phyloP scores from a whole-genome alignment of 2,329 filamentous ascomycete species.

The Pseudogymnoascus sp. region DNA sequence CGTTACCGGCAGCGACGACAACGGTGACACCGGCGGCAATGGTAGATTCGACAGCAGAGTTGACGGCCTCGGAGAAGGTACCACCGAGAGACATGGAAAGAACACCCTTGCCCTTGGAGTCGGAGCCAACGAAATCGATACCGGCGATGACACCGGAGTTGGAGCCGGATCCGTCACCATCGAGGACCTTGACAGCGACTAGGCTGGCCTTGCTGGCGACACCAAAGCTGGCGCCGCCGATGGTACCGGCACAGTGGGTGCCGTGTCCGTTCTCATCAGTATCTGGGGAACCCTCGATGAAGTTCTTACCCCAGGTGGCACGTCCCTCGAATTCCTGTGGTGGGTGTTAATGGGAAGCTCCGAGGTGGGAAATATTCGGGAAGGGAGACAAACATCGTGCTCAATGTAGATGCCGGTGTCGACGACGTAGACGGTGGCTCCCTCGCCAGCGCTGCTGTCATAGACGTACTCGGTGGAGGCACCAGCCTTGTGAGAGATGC shows the following conservation, averaged over 20 bases:
- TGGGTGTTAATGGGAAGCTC: background rate
- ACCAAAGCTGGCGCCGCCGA: slow-evolving; percentile 33
- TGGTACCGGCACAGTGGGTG: slow-evolving; percentile 32
- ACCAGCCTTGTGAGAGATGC: slow-evolving; percentile 25
- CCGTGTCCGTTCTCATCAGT: slow-evolving; percentile 32
- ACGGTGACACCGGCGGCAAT: slow-evolving; percentile 40
- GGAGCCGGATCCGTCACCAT: slow-evolving; percentile 25
- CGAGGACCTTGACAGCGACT: slow-evolving; percentile 34
- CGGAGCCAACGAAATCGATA: slow-evolving; percentile 30
- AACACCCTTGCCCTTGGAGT: slow-evolving; percentile 35
- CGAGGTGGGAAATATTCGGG: background rate
- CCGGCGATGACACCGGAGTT: slow-evolving; percentile 32
- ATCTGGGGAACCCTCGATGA: slow-evolving; percentile 21
- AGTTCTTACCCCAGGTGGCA: slow-evolving; percentile 29
- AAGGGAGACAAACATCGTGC: background rate
- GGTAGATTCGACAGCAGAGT: slow-evolving; percentile 41
- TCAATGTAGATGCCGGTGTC: slow-evolving; percentile 29
- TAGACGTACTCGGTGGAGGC: slow-evolving; percentile 26
- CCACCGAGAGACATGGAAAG: slow-evolving; percentile 50
- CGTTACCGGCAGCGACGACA: slow-evolving; percentile 49
- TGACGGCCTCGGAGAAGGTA: slow-evolving; percentile 37
- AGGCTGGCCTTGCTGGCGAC: slow-evolving; percentile 33
- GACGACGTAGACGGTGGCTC: slow-evolving; percentile 30
- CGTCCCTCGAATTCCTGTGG: slow-evolving; percentile 29
- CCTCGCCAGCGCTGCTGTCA: slow-evolving; percentile 25